Evolutionary conservation across 495 filamentous ascomycete species (phyloP).

Genomic region (Penicillium maclennaniae): DNA sequence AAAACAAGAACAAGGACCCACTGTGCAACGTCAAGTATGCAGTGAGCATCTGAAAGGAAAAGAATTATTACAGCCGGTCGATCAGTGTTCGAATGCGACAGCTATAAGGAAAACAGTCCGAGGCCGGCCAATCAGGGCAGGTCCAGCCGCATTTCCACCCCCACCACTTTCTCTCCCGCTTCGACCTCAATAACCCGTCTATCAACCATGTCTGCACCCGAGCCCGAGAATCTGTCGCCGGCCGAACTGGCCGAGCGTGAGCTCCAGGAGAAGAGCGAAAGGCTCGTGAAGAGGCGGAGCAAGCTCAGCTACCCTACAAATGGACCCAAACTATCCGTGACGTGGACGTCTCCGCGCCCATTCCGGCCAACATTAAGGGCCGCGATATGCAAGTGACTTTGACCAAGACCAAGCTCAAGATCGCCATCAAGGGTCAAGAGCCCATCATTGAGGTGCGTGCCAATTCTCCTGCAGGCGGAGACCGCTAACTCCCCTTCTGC

Average conservation of each 20-base stretch:
- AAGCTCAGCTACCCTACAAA: conserved; percentile 91
- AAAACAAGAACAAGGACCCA: background rate
- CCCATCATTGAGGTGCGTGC: conserved; percentile 73
- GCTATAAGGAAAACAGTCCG: too few relatives aligned
- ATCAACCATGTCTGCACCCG: conserved; percentile 22
- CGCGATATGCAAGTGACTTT: conserved; percentile 79
- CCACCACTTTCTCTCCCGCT: background rate
- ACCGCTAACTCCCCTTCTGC: background rate
- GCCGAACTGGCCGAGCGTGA: conserved; percentile 50
- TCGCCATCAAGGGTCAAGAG: conserved; percentile 83
- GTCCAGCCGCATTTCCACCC: background rate
- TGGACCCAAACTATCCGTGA: conserved; percentile 96
- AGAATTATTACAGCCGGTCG: background rate
- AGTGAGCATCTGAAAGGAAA: background rate
- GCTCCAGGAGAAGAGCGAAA: conserved; percentile 62
- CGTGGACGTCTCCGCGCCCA: conserved; percentile 71
- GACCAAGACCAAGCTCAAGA: conserved; percentile 72
- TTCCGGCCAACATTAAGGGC: conserved; percentile 78
- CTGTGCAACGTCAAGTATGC: background rate
- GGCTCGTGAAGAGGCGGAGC: conserved; percentile 78
- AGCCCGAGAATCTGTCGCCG: conserved; percentile 44
- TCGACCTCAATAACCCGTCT: background rate
- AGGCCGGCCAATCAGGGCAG: background rate
- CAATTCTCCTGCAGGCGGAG: background rate
- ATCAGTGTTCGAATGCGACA: background rate